phyloP scores from a whole-genome alignment of 106 monocot species.

The Acanthochlamys bracteata region DNA sequence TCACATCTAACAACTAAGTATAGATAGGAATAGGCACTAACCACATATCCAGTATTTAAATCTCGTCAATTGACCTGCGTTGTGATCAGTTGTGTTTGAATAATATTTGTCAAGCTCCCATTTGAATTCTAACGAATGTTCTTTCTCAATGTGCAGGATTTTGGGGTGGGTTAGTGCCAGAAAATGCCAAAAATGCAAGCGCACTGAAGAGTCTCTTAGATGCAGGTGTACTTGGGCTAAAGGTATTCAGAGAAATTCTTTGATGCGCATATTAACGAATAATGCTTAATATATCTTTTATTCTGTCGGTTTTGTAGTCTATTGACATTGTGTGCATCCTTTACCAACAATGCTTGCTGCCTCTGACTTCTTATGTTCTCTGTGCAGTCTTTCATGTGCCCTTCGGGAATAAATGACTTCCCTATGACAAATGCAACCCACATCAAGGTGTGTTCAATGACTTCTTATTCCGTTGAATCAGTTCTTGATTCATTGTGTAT shows the following conservation, averaged over 20 bases:
- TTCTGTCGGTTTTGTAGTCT: too few species aligned
- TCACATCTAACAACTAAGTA: background rate
- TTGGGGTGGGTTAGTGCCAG: slow-evolving; percentile 97
- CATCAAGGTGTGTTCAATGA: slow-evolving; percentile 62
- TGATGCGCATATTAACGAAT: too few species aligned
- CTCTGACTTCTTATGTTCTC: slow-evolving; percentile 15
- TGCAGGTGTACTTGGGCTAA: slow-evolving; percentile 47
- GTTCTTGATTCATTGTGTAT: too few species aligned
- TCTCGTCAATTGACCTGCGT: too few species aligned
- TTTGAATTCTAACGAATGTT: too few species aligned
- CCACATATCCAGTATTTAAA: background rate
- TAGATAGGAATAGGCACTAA: too few species aligned
- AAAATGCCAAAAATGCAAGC: slow-evolving; percentile 72
- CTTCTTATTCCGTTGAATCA: too few species aligned
- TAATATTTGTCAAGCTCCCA: too few species aligned
- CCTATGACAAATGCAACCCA: slow-evolving; percentile 95
- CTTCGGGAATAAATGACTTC: slow-evolving; percentile 98
- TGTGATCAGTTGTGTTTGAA: too few species aligned
- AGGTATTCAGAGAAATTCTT: slow-evolving; percentile 18
- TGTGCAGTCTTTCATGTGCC: slow-evolving; percentile 95
- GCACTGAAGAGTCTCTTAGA: slow-evolving; percentile 27
- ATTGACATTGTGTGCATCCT: background rate
- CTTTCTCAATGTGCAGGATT: slow-evolving; percentile 49
- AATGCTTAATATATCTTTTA: too few species aligned
- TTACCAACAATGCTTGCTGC: too few species aligned